phyloP scores from a whole-genome alignment of 2,329 filamentous ascomycete species.

The Verticillium nonalfalfae region DNA sequence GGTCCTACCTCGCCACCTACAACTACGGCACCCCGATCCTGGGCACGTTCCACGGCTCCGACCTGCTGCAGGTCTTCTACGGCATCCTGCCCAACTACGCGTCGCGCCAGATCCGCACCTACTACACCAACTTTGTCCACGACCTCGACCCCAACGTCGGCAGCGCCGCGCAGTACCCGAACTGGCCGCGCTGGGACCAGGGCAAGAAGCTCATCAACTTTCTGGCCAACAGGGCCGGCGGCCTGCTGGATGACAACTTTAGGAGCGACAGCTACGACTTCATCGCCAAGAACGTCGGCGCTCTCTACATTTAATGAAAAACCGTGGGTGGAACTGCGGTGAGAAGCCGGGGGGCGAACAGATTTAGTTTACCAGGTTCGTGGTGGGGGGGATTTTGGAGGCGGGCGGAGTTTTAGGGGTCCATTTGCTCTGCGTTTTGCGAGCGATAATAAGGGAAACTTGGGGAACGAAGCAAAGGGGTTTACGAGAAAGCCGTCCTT shows the following conservation, averaged over 20 bases:
- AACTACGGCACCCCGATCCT: slow-evolving; percentile 64
- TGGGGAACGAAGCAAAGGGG: too few species aligned
- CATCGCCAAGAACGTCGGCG: slow-evolving; percentile 12
- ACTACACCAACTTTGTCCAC: slow-evolving; percentile 69
- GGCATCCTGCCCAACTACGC: slow-evolving; percentile 59
- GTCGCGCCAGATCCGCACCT: slow-evolving; percentile 52
- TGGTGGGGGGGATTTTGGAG: background rate
- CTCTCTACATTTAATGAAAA: slow-evolving; percentile 2
- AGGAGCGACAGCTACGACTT: slow-evolving; percentile 18
- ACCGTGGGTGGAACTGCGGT: too few species aligned
- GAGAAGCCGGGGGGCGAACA: background rate
- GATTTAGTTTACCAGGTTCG: background rate
- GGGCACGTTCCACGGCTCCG: slow-evolving; percentile 69
- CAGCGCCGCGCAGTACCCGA: slow-evolving; percentile 22
- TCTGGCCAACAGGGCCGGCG: slow-evolving; percentile 19
- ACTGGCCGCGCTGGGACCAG: slow-evolving; percentile 35
- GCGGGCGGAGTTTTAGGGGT: too few species aligned
- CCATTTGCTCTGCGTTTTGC: too few species aligned
- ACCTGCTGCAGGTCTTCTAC: slow-evolving; percentile 64
- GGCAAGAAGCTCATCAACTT: slow-evolving; percentile 45
- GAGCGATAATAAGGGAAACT: too few species aligned
- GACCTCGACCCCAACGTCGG: slow-evolving; percentile 63
- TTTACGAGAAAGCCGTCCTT: too few species aligned
- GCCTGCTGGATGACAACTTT: slow-evolving; percentile 29
- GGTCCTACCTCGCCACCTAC: slow-evolving; percentile 73